phyloP scores from a whole-genome alignment of 345 rosid genomes.

The Gossypium arboreum region DNA sequence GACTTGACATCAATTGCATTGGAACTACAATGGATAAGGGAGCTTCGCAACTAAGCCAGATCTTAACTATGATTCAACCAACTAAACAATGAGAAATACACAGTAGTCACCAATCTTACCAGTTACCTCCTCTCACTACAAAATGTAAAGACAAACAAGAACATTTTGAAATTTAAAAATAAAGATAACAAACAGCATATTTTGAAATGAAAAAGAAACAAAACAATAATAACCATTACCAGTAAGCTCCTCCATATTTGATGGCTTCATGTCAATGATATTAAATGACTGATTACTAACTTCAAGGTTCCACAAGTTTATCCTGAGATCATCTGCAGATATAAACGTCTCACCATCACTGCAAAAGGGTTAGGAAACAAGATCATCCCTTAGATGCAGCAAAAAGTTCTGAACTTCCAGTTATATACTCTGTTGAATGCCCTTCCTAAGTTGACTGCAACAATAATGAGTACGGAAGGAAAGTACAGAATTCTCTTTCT shows the following conservation, averaged over 20 bases:
- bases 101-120: background rate
- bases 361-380: slow-evolving; percentile 25
- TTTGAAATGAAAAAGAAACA: background rate
- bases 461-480: background rate
- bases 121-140: background rate
- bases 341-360: slow-evolving; percentile 72
- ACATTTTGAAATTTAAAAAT: background rate
- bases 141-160: background rate
- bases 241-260: slow-evolving; percentile 64
- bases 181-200: background rate
- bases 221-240: slow-evolving; percentile 32
- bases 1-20: background rate
- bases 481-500: background rate
- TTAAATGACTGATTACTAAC: slow-evolving; percentile 57
- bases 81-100: background rate
- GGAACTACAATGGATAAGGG: background rate
- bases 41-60: background rate
- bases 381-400: slow-evolving; percentile 16
- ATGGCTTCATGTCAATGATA: slow-evolving; percentile 63
- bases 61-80: slow-evolving; percentile 4
- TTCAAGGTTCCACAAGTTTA: slow-evolving; percentile 71
- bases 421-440: background rate
- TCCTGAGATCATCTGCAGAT: slow-evolving; percentile 64
- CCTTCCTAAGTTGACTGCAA: background rate
- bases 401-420: slow-evolving; percentile 4